Base-by-base conservation (phyloP, 805 yeast species). In the Wickerhamia fluorescens region DNA sequence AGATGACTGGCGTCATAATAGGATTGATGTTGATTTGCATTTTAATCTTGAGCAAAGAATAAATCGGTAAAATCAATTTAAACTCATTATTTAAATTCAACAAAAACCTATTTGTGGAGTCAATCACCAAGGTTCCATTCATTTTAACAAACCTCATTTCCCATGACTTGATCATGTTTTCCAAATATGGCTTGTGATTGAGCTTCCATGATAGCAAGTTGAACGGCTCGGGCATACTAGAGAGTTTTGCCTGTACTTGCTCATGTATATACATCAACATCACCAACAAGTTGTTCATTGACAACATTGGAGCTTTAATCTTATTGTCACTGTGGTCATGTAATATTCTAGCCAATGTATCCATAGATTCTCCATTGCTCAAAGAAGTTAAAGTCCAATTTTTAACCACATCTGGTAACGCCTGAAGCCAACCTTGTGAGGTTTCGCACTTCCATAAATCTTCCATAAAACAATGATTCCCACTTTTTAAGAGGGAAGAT, bases 241-340 rank as follows among this genome's bases (percentile, higher is more conserved):
- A 36, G 74, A 61, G 22, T 41, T 75, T 77, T 14, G 57, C 48
- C 47, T 73, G 77, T 21, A 82, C 75, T 40, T 63, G 66, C 40
- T 80, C 89, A 47, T 80, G 84, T 23, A 81, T 61, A 12, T 80
- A 71, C 57, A 80, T 66, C 36, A 82, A 55, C 36, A 78, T 58
- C 3, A 78, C 68, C 23, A 78, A 49, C 33, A 71, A 41, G 11
- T 79, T 69, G 33, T 70, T 61, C 48, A 64, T 57, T 3, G 75
- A 68, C 20, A 69, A 47, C 15, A 52, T 56, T 26, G 60, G 14
- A 7, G 18, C 4, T 14, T 14, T 6, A 5, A 14, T 4, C 5
- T 16, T 22, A n/a, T 14, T 10, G 14, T 29, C 21, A 5, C 23
- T 8, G 51, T 55, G 43, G 49, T 67, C 60, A 25, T 58, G 56